Evolutionary conservation across 805 yeast genomes (phyloP).

Genomic region (Candida krabiensis): DNA sequence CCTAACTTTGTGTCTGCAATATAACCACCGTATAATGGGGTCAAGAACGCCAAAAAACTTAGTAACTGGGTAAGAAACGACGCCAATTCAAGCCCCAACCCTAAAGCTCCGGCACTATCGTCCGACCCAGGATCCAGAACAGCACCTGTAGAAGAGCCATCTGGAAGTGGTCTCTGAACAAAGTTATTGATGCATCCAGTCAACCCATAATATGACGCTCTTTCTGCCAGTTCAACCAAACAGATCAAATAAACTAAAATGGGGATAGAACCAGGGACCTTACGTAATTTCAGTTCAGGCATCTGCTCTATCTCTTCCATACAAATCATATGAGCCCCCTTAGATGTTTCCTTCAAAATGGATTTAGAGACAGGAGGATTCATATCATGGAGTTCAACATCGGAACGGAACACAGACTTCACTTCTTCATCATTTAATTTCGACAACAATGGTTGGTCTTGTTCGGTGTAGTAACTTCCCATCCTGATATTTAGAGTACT

Average conservation of each 20-base stretch:
- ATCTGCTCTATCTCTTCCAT: constrained; percentile 5
- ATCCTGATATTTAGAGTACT: too few species aligned
- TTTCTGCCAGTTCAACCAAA: constrained; percentile 49
- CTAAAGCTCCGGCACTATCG: constrained; percentile 49
- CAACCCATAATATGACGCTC: constrained; percentile 54
- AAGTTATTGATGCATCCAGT: constrained; percentile 49
- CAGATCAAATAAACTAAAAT: constrained; percentile 28
- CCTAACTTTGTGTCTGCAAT: constrained; percentile 50
- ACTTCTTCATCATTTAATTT: too few species aligned
- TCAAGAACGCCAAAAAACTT: constrained; percentile 46
- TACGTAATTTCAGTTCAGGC: constrained; percentile 13
- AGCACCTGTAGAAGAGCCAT: constrained; percentile 37
- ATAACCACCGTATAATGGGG: constrained; percentile 52
- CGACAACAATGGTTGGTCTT: too few species aligned
- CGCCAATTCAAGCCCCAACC: constrained; percentile 45
- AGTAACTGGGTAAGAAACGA: constrained; percentile 46
- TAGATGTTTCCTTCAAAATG: too few species aligned
- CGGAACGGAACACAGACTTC: too few species aligned
- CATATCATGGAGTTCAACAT: too few species aligned
- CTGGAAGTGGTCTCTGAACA: constrained; percentile 50
- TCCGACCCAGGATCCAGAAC: constrained; percentile 40
- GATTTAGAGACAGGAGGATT: too few species aligned
- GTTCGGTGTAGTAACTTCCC: too few species aligned
- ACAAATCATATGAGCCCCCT: too few species aligned
- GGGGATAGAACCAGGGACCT: constrained; percentile 27